These are phyloP conservation scores for Hydrangea macrophylla DNA, from an alignment of 148 eudicot species.

Conservation along the genomic window DNA sequence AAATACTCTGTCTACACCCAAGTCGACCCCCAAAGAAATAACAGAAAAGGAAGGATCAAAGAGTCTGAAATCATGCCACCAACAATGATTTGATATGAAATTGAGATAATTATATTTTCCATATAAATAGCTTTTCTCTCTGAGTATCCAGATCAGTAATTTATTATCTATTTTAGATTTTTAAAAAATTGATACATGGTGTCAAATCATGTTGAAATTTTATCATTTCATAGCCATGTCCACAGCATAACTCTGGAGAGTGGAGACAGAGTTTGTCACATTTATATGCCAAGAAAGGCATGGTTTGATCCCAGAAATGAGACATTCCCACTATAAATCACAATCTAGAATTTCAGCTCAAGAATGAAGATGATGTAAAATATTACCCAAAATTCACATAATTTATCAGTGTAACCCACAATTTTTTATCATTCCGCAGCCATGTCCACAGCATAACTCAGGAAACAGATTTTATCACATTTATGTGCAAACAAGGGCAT, in stretches of 20 bases:
- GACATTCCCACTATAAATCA: background rate
- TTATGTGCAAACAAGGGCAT: background rate
- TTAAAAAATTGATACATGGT: background rate
- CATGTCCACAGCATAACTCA: background rate
- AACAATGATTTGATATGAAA: background rate
- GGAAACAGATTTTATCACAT: background rate
- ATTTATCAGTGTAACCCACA: no score
- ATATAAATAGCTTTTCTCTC: background rate
- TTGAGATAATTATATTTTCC: background rate
- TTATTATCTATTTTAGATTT: background rate
- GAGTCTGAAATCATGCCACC: background rate
- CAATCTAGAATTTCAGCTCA: background rate
- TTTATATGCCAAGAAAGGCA: background rate
- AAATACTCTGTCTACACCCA: constrained; percentile 73
- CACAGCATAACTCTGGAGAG: no score
- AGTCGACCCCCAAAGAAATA: constrained; percentile 14
- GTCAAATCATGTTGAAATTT: background rate
- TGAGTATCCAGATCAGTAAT: background rate
- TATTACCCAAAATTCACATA: background rate
- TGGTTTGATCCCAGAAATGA: background rate
- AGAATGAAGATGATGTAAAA: constrained; percentile 3
- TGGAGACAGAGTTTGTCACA: background rate
- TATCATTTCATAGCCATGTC: background rate
- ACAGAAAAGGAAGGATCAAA: constrained; percentile 22
- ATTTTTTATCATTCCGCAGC: no score